Conservation (phyloP, 352 stramenopile species). For the Globisporangium camurandrum region DNA sequence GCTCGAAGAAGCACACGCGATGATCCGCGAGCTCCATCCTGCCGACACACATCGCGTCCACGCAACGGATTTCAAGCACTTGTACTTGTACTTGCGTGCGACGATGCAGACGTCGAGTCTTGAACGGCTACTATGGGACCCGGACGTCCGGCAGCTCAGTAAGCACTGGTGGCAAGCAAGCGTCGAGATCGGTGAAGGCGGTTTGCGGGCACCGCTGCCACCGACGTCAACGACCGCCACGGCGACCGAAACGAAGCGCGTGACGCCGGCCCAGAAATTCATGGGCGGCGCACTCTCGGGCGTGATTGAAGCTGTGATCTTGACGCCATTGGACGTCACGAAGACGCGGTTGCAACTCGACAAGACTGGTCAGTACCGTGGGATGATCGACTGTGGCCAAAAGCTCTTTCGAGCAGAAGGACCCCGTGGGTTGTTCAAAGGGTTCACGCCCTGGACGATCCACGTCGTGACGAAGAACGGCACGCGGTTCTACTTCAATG, state of each 20-base stretch:
- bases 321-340: constrained; percentile 83
- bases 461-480: constrained; percentile 89
- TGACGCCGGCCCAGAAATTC: constrained; percentile 71
- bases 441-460: constrained; percentile 84
- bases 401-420: constrained; percentile 77
- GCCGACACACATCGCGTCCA: constrained; percentile 56
- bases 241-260: constrained; percentile 46
- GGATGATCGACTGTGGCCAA: constrained; percentile 80
- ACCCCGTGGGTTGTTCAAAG: constrained; percentile 77
- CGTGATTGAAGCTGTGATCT: constrained; percentile 77
- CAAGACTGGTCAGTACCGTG: constrained; percentile 78
- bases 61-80: constrained; percentile 75
- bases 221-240: background rate
- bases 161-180: constrained; percentile 85
- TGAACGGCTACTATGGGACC: constrained; percentile 76
- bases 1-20: constrained; percentile 60
- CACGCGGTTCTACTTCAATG: constrained; percentile 88
- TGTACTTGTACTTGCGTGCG: constrained; percentile 72
- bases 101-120: constrained; percentile 67
- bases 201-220: constrained; percentile 50
- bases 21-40: constrained; percentile 73
- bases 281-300: constrained; percentile 77
- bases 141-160: constrained; percentile 71
- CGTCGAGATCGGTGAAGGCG: constrained; percentile 73
- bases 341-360: constrained; percentile 88